Evolutionary conservation across 1,284 basidiomycete species (phyloP).

Genomic region (Leccinum subrobustum): DNA sequence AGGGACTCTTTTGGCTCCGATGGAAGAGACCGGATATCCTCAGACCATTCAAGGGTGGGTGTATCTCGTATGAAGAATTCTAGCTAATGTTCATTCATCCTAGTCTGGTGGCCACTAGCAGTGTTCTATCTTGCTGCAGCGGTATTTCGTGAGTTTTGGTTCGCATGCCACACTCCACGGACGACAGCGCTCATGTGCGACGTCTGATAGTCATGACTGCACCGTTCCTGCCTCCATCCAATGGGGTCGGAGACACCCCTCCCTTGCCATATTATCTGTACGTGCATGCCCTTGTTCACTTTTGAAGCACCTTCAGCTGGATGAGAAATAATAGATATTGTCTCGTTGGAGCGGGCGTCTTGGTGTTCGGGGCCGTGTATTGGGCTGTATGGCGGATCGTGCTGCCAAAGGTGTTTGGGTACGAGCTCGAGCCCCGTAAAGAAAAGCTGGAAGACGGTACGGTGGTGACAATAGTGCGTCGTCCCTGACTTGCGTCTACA

Average conservation of each 20-base stretch:
- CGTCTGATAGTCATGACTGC: slow-evolving; percentile 45
- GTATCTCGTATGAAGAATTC: neutral
- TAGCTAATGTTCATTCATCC: neutral
- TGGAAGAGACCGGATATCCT: slow-evolving; percentile 46
- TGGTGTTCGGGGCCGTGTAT: slow-evolving; percentile 48
- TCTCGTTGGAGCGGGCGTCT: slow-evolving; percentile 52
- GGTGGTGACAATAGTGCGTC: slow-evolving; percentile 50
- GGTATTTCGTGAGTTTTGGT: slow-evolving; percentile 42
- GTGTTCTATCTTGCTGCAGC: slow-evolving; percentile 55
- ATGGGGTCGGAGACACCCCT: slow-evolving; percentile 56
- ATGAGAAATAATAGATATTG: slow-evolving; percentile 42
- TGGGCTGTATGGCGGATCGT: slow-evolving; percentile 56
- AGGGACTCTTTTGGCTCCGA: slow-evolving; percentile 60
- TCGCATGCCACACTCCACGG: neutral
- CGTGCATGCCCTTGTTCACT: slow-evolving; percentile 12
- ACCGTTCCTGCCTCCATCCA: slow-evolving; percentile 55
- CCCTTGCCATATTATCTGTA: slow-evolving; percentile 60
- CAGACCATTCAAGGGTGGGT: slow-evolving; percentile 56
- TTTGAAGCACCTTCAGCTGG: neutral
- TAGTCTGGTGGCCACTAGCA: slow-evolving; percentile 58
- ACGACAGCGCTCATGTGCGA: neutral
- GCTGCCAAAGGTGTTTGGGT: slow-evolving; percentile 49
- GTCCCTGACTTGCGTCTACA: slow-evolving; percentile 20
- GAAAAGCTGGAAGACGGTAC: slow-evolving; percentile 55
- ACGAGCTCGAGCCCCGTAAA: slow-evolving; percentile 47